phyloP scores from a whole-genome alignment of 1,139 yeast species.

The Citeromyces siamensis region DNA sequence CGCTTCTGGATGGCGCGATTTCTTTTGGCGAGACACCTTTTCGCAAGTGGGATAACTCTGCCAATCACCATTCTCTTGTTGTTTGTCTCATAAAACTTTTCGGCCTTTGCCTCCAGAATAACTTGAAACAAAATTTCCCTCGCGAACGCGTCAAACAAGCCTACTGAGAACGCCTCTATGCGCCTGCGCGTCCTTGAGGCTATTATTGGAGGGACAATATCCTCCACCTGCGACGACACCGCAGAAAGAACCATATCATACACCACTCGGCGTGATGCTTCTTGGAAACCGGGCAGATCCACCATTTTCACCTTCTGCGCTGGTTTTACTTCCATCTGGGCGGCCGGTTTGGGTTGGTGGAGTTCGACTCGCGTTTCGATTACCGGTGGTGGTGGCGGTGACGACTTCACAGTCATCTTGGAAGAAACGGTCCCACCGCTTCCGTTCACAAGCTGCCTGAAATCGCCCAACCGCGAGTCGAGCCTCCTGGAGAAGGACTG shows the following conservation, averaged over 20 bases:
- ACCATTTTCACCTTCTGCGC: neutral
- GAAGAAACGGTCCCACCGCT: constrained; percentile 23
- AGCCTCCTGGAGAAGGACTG: constrained; percentile 47
- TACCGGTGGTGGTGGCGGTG: neutral
- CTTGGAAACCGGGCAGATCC: constrained; percentile 8
- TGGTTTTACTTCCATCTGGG: too few species aligned
- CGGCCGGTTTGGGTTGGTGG: neutral
- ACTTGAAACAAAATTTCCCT: constrained; percentile 37
- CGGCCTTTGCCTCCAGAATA: constrained; percentile 22
- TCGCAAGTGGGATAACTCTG: constrained; percentile 19
- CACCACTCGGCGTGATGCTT: constrained; percentile 15
- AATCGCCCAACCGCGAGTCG: constrained; percentile 29
- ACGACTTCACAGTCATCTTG: constrained; percentile 10
- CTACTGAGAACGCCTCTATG: constrained; percentile 28
- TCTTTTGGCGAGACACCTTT: constrained; percentile 15
- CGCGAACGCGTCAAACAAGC: constrained; percentile 46
- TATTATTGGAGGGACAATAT: constrained; percentile 19
- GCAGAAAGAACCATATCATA: constrained; percentile 21
- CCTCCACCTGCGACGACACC: constrained; percentile 20
- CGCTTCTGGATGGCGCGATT: constrained; percentile 22
- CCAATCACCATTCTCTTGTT: constrained; percentile 15
- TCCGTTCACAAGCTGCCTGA: constrained; percentile 17
- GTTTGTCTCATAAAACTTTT: constrained; percentile 13
- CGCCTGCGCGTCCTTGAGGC: constrained; percentile 18
- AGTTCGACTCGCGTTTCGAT: neutral